phyloP scores from a whole-genome alignment of 2,329 filamentous ascomycete genomes.

The Leptographium wingfieldii region DNA sequence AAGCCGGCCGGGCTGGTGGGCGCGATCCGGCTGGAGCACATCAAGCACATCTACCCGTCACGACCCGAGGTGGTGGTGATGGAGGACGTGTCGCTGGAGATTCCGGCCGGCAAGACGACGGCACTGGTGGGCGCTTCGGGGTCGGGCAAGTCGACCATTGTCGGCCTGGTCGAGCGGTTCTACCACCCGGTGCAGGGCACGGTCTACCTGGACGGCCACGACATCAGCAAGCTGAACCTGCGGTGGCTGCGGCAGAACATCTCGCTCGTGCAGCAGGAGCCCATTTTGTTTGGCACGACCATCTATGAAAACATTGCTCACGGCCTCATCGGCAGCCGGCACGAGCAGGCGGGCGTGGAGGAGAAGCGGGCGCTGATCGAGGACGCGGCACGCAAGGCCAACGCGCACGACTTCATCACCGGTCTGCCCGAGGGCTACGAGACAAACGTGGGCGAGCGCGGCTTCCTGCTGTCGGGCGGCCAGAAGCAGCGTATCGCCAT shows the following conservation, averaged over 20 bases:
- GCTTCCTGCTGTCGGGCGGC: slow-evolving; percentile 83
- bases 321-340: slow-evolving; percentile 73
- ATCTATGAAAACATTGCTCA: slow-evolving; percentile 87
- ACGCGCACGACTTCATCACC: slow-evolving; percentile 85
- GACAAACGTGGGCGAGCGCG: slow-evolving; percentile 89
- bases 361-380: slow-evolving; percentile 59
- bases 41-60: slow-evolving; percentile 92
- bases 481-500: slow-evolving; percentile 97
- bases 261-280: slow-evolving; percentile 85
- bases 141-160: slow-evolving; percentile 88
- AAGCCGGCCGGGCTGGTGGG: slow-evolving; percentile 57
- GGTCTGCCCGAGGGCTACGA: slow-evolving; percentile 78
- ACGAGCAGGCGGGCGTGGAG: slow-evolving; percentile 56
- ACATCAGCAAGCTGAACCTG: slow-evolving; percentile 71
- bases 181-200: slow-evolving; percentile 77
- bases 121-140: slow-evolving; percentile 90
- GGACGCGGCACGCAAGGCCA: slow-evolving; percentile 77
- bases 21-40: slow-evolving; percentile 63
- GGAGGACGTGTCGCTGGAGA: slow-evolving; percentile 63
- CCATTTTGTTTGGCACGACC: slow-evolving; percentile 76
- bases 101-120: slow-evolving; percentile 84
- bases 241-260: slow-evolving; percentile 88
- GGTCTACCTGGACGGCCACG: slow-evolving; percentile 70
- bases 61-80: slow-evolving; percentile 83
- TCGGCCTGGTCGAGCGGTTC: slow-evolving; percentile 86